Conservation (phyloP, 2,329 filamentous ascomycete species). For the Beauveria sp. region DNA sequence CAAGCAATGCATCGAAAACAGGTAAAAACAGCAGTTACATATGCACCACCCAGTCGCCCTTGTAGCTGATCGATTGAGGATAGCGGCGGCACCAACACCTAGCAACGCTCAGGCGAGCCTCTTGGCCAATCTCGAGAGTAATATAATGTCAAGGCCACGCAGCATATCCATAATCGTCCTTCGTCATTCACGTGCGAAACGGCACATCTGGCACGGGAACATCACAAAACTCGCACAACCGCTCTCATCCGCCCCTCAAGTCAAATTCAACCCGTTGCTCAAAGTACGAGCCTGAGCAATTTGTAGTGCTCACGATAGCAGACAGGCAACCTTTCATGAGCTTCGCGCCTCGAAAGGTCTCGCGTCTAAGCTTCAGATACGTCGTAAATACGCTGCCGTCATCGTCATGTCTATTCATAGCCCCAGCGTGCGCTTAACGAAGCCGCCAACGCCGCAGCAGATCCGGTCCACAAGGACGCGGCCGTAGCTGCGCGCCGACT, state of each 20-base stretch:
- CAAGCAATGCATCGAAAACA: too few species aligned
- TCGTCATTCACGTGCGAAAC: conserved; percentile 14
- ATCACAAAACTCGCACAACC: conserved; percentile 27
- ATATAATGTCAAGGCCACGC: background rate
- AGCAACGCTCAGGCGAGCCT: background rate
- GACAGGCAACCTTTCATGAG: background rate
- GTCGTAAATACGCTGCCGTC: background rate
- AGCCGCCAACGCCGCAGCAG: conserved; percentile 3
- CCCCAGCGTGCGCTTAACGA: conserved; percentile 10
- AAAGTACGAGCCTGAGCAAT: conserved; percentile 20
- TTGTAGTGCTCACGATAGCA: conserved; percentile 19
- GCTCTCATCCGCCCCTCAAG: conserved; percentile 27
- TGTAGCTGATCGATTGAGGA: background rate
- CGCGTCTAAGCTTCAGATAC: conserved; percentile 12
- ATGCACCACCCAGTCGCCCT: background rate
- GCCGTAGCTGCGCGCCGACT: conserved; percentile 15
- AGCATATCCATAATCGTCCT: background rate
- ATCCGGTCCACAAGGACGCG: conserved; percentile 15
- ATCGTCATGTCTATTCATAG: conserved; percentile 14
- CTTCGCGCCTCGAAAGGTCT: background rate
- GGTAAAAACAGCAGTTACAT: too few species aligned
- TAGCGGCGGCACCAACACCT: background rate
- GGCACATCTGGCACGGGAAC: conserved; percentile 21
- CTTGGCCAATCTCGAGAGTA: background rate
- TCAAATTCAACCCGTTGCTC: conserved; percentile 23